Base-by-base conservation (phyloP, 139 green algal genomes). In the Spirogloea muscicola region DNA sequence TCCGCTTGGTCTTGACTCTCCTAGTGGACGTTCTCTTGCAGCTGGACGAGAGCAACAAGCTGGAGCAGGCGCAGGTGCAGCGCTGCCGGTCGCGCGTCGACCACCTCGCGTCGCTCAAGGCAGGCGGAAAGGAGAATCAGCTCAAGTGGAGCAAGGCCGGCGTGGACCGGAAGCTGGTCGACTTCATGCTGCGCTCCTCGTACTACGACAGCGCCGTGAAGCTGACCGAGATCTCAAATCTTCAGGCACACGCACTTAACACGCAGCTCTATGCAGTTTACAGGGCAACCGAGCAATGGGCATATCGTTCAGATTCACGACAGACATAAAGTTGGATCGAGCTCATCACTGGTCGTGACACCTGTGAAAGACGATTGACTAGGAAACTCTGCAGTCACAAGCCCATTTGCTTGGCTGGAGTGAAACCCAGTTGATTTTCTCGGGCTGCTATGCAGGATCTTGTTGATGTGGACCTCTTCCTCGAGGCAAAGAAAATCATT, bases 391-490 rank as follows among this genome's bases (percentile, higher is more conserved):
- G 46, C n/a, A 55, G 21, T 55, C n/a, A 55, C 21, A 55, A 31
- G 21, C n/a, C 21, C 21, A 55, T 55, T 55, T n/a, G 21, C n/a
- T 21, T 21, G n/a, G 46, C 46, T 55, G 46, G 21, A 55, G 46
- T 21, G 21, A 21, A 21, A 55, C 21, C 21, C 21, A 55, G n/a
- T 21, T n/a, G n/a, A 31, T 21, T 21, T 55, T 21, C 21, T 55
- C 21, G 46, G 21, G 46, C 21, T 58, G 27, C 4, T 6, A 40
- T 10, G 34, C 62, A 87, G 77, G 68, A 87, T 2, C 84, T 96
- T 33, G 82, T 87, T 3, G 92, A 97, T 65, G 37, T 81, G 31
- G 84, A 92, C 61, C 84, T 96, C 27, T 97, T 96, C 73, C 27
- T 52, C 51, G 72, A 70, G 2, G 89, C 87, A 1, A 73, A 76